Evolutionary conservation across 2,329 filamentous ascomycete genomes (phyloP).

Genomic region (Sarocladium strictum): DNA sequence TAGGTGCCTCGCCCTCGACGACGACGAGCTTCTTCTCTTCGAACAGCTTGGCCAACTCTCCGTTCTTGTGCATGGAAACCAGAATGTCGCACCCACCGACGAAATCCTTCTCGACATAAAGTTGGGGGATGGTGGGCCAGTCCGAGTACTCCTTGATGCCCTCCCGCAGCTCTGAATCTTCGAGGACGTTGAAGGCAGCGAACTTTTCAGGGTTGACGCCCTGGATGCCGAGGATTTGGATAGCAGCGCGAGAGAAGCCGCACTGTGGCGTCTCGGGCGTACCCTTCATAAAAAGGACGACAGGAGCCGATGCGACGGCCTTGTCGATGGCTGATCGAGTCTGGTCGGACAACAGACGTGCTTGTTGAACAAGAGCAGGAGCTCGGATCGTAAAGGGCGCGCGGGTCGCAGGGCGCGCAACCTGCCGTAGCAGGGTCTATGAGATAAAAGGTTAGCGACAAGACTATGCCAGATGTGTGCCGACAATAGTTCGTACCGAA

Average conservation of each 20-base stretch:
- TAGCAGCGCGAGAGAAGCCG: constrained; percentile 89
- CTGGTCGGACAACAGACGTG: constrained; percentile 72
- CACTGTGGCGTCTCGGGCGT: constrained; percentile 94
- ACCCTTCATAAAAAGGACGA: constrained; percentile 99
- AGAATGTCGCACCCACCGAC: constrained; percentile 96
- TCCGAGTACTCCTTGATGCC: constrained; percentile 99
- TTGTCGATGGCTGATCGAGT: constrained; percentile 83
- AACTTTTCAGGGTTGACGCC: constrained; percentile 95
- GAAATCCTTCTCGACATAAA: constrained; percentile 95
- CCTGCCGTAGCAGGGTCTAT: constrained; percentile 8
- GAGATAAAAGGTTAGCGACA: background rate
- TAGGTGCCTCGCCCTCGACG: constrained; percentile 34
- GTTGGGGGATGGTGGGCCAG: constrained; percentile 96
- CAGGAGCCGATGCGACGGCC: constrained; percentile 78
- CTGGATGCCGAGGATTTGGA: constrained; percentile 91
- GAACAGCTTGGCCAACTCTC: constrained; percentile 83
- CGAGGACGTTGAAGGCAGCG: constrained; percentile 95
- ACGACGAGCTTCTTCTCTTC: constrained; percentile 74
- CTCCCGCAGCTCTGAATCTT: constrained; percentile 78
- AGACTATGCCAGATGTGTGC: background rate
- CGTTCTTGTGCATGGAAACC: constrained; percentile 94
- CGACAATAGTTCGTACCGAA: background rate
- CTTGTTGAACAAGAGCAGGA: background rate
- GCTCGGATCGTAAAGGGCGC: background rate
- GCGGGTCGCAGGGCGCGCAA: background rate